These are phyloP conservation scores for Clonostachys chloroleuca DNA, from an alignment of 2,329 filamentous ascomycete species.

Conservation along the genomic window DNA sequence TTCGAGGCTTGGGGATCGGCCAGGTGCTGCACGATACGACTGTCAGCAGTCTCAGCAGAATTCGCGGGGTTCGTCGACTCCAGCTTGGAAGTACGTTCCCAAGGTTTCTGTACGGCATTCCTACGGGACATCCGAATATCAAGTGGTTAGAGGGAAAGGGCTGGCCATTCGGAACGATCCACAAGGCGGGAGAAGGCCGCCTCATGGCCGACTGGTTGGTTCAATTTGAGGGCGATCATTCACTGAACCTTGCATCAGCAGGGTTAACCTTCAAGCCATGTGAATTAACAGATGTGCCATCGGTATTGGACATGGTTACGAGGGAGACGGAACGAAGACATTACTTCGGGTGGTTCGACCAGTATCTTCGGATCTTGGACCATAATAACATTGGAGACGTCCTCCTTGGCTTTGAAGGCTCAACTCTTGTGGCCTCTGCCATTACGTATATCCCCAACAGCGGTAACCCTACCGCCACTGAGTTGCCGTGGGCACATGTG, in stretches of 20 bases:
- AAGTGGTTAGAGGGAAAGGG: constrained; percentile 51
- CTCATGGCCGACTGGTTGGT: constrained; percentile 50
- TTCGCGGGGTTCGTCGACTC: constrained; percentile 46
- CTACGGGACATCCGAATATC: constrained; percentile 30
- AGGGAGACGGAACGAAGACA: constrained; percentile 38
- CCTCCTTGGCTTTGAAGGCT: constrained; percentile 44
- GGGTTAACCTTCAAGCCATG: constrained; percentile 40
- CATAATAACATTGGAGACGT: constrained; percentile 45
- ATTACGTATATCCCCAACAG: constrained; percentile 46
- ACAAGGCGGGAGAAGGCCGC: constrained; percentile 42
- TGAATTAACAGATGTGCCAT: constrained; percentile 36
- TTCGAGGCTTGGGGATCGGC: constrained; percentile 46
- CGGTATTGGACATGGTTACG: constrained; percentile 44
- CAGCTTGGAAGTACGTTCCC: constrained; percentile 57
- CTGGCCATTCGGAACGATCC: constrained; percentile 35
- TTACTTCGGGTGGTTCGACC: constrained; percentile 54
- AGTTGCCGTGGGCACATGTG: constrained; percentile 50
- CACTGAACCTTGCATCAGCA: constrained; percentile 28
- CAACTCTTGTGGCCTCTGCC: constrained; percentile 45
- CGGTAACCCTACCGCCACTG: constrained; percentile 38
- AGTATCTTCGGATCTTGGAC: constrained; percentile 47
- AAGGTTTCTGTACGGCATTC: constrained; percentile 50
- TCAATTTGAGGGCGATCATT: constrained; percentile 42
- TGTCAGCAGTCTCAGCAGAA: constrained; percentile 39
- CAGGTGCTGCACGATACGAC: constrained; percentile 47